Evolutionary conservation across 352 stramenopile genomes (phyloP).

Genomic region (Vaucheria bursata): DNA sequence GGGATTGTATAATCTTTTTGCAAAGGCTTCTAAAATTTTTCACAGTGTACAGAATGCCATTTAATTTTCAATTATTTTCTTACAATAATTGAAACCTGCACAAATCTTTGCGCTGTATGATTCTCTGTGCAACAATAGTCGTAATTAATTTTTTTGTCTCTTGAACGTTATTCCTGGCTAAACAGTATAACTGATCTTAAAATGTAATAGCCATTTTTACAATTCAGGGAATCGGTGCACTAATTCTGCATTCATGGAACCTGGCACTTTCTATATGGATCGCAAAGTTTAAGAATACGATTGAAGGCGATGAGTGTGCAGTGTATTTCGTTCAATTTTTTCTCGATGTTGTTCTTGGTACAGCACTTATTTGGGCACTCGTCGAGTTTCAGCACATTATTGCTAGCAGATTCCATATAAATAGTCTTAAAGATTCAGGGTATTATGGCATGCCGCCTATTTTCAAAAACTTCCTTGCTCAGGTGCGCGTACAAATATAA

Average conservation of each 20-base stretch:
- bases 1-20: no score
- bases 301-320: slow-evolving; percentile 35
- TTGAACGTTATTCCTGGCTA: no score
- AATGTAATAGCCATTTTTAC: no score
- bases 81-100: no score
- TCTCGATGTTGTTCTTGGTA: slow-evolving; percentile 33
- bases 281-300: neutral
- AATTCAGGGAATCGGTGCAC: no score
- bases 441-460: slow-evolving; percentile 31
- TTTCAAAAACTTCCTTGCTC: slow-evolving; percentile 22
- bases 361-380: slow-evolving; percentile 42
- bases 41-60: no score
- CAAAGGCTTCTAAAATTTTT: no score
- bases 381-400: slow-evolving; percentile 20
- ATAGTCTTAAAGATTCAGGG: slow-evolving; percentile 12
- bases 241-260: slow-evolving; percentile 41
- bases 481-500: neutral
- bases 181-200: no score
- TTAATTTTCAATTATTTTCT: no score
- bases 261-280: slow-evolving; percentile 30
- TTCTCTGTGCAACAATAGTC: no score
- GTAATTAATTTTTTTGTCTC: no score
- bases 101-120: no score
- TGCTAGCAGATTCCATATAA: slow-evolving; percentile 16
- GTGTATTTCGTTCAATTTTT: slow-evolving; percentile 45